phyloP scores from a whole-genome alignment of 129 eudicot genomes.

The Centrapalus pauciflorus region DNA sequence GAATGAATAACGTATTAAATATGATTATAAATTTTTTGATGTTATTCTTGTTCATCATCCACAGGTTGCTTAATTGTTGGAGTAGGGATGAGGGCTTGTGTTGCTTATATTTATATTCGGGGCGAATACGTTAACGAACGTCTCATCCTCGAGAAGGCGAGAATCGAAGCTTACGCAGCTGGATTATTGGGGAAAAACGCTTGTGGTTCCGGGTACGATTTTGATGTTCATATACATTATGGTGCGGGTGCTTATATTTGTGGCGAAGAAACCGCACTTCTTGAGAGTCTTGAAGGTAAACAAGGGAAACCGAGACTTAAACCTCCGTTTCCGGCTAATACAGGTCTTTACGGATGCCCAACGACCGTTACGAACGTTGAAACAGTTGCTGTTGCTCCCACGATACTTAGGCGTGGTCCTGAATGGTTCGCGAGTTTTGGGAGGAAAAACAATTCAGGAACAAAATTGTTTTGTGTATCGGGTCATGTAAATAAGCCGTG shows the following conservation, averaged over 20 bases:
- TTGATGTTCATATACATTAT: slow-evolving; percentile 73
- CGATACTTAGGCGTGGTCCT: slow-evolving; percentile 73
- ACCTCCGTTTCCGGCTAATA: slow-evolving; percentile 89
- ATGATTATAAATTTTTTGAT: too few species aligned
- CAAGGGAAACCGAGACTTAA: slow-evolving; percentile 88
- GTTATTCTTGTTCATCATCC: too few species aligned
- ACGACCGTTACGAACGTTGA: slow-evolving; percentile 89
- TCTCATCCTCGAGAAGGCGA: slow-evolving; percentile 57
- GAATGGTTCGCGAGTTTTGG: slow-evolving; percentile 88
- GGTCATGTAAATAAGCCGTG: slow-evolving; percentile 92
- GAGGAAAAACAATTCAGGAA: slow-evolving; percentile 78
- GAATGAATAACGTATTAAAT: too few species aligned
- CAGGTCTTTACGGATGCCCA: slow-evolving; percentile 84
- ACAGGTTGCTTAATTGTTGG: slow-evolving; percentile 85
- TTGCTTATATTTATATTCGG: slow-evolving; percentile 79
- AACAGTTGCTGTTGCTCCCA: slow-evolving; percentile 83
- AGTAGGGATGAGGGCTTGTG: slow-evolving; percentile 77
- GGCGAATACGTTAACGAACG: slow-evolving; percentile 89
- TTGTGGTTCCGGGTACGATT: slow-evolving; percentile 86
- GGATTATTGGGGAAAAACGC: slow-evolving; percentile 79
- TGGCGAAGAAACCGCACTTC: slow-evolving; percentile 89
- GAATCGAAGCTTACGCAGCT: slow-evolving; percentile 72
- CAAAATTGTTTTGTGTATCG: slow-evolving; percentile 67
- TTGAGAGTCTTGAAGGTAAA: slow-evolving; percentile 86
- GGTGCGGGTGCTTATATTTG: slow-evolving; percentile 96